Evolutionary conservation across 257 asterid species (phyloP).

Genomic region (Solanum ahanhuiri): DNA sequence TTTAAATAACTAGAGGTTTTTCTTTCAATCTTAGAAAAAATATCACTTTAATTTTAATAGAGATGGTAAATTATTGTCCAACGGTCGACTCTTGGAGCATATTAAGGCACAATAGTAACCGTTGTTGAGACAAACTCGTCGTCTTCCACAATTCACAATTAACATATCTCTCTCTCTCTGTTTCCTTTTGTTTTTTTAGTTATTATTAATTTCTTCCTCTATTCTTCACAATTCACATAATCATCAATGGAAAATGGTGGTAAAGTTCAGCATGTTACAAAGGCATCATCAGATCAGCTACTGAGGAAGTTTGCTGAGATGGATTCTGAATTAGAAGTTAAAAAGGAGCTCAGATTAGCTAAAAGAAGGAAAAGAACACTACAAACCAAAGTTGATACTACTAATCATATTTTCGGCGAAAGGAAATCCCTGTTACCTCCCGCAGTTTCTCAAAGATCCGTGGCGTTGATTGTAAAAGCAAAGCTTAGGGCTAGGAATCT

Average conservation of each 20-base stretch:
- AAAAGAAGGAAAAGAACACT: slow-evolving; percentile 31
- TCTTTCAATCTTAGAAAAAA: no score
- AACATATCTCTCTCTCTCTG: not conserved
- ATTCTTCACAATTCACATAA: not conserved
- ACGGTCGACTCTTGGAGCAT: not conserved
- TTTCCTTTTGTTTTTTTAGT: not conserved
- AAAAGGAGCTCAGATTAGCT: slow-evolving; percentile 35
- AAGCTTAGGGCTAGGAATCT: slow-evolving; percentile 44
- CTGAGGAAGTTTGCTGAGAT: slow-evolving; percentile 72
- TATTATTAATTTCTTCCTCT: not conserved
- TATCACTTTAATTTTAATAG: not conserved
- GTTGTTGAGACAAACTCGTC: not conserved
- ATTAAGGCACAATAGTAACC: not conserved
- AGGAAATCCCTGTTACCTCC: slow-evolving; percentile 52
- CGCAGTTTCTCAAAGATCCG: slow-evolving; percentile 21
- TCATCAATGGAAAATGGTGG: slow-evolving; percentile 13
- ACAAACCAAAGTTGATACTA: not conserved
- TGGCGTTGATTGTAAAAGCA: slow-evolving; percentile 30
- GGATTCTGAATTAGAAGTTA: slow-evolving; percentile 32
- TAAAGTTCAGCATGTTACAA: slow-evolving; percentile 60
- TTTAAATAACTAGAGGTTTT: not conserved
- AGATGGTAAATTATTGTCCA: not conserved
- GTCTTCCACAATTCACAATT: not conserved
- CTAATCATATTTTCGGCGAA: slow-evolving; percentile 10
- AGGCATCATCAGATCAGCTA: slow-evolving; percentile 71